These are phyloP conservation scores for Combretum micranthum DNA, from an alignment of 345 rosid species.

Conservation along the genomic window DNA sequence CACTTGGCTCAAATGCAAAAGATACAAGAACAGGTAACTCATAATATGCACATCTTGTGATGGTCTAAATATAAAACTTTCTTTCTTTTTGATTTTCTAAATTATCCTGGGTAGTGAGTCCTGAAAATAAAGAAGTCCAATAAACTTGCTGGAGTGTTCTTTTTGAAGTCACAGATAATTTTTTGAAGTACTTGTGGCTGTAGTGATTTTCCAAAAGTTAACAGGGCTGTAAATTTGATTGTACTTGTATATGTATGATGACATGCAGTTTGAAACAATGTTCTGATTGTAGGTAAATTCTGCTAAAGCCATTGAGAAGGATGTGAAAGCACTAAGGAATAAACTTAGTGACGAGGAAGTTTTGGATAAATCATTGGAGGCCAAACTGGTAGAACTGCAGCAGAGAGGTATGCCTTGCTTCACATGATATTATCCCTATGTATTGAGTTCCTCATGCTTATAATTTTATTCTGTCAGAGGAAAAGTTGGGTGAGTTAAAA, in stretches of 20 bases:
- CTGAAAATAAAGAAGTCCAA: neutral
- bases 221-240: too few species aligned
- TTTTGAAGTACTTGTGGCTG: neutral
- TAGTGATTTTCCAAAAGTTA: too few species aligned
- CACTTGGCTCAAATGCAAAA: slow-evolving; percentile 61
- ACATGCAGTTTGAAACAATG: too few species aligned
- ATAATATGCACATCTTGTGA: neutral
- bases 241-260: too few species aligned
- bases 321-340: slow-evolving; percentile 55
- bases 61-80: too few species aligned
- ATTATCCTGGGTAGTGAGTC: too few species aligned
- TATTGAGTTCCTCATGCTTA: neutral
- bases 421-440: neutral
- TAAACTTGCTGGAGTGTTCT: neutral
- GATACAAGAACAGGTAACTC: slow-evolving; percentile 62
- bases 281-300: slow-evolving; percentile 44
- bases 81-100: too few species aligned
- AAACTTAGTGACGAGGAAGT: slow-evolving; percentile 63
- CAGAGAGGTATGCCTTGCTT: slow-evolving; percentile 47
- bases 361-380: slow-evolving; percentile 62
- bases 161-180: slow-evolving; percentile 1
- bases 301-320: slow-evolving; percentile 78
- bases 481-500: slow-evolving; percentile 44
- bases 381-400: slow-evolving; percentile 59
- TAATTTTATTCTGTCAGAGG: slow-evolving; percentile 34